Evolutionary conservation across 345 rosid species (phyloP), one percentile per base, ranked within the genome.

Genomic region (Pistacia integerrima): DNA sequence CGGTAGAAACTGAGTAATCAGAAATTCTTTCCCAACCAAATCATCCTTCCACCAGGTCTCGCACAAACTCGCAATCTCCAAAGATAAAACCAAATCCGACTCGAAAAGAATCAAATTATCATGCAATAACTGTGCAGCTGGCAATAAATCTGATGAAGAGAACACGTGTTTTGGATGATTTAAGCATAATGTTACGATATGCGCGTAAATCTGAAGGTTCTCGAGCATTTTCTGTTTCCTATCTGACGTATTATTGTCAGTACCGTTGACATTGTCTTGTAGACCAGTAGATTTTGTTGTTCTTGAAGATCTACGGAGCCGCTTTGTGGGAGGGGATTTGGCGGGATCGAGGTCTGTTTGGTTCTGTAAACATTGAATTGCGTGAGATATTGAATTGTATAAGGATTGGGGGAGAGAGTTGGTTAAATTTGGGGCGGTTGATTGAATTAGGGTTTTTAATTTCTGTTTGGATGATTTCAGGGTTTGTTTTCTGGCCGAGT

Each of bases 41-140:
- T 80, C 83, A 79, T 81, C 92, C 78, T 90, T 93, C 99, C 98
- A 95, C 91, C 90, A 96, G 35, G 76, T 74, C 89, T 96, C 99
- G 16, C 97, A 96, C 28, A 92, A 67, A 49, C 83, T 82, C 25
- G 89, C 88, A n/a, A 93, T 81, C 81, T 93, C 97, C 14, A 78
- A 62, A 46, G 89, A 83, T 75, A 96, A 74, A 69, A 56, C 82
- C 38, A 87, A 72, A 84, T 92, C 92, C 51, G 90, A 90, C 81
- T 96, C 99, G 20, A 96, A 90, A 55, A 89, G 73, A 4, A 88
- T 65, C 79, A 96, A 79, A 74, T 78, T 89, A 16, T 93, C 90
- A 64, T 96, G 98, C 77, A 96, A 75, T 11, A 82, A 74, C 80
- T 81, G 93, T 28, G 85, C 92, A 14, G 93, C 70, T 1, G 92